Evolutionary conservation across 169 alveolate genomes (phyloP).

Genomic region (Plasmodium gallinaceum): DNA sequence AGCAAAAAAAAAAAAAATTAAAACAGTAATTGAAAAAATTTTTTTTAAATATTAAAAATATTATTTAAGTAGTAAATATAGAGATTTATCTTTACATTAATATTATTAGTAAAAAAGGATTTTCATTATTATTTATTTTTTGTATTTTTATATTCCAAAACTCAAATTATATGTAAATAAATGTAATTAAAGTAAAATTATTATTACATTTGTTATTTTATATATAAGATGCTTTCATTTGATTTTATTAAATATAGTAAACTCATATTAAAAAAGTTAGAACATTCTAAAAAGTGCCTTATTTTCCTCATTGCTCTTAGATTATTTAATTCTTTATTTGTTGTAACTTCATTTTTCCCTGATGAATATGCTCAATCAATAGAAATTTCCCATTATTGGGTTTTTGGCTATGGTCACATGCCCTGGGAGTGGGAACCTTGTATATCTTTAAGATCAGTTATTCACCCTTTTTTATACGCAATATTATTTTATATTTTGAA

Average conservation of each 20-base stretch:
- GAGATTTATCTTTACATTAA: too few relatives aligned
- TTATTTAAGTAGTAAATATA: too few relatives aligned
- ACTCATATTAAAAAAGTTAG: not conserved
- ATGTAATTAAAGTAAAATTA: too few relatives aligned
- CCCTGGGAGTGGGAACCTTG: conserved; percentile 90
- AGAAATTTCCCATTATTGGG: conserved; percentile 85
- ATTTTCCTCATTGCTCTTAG: conserved; percentile 55
- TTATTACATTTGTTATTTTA: not conserved
- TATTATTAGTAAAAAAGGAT: too few relatives aligned
- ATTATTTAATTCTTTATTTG: conserved; percentile 76
- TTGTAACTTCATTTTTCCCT: conserved; percentile 82
- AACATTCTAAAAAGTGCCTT: conserved; percentile 9
- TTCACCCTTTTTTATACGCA: conserved; percentile 84
- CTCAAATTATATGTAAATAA: too few relatives aligned
- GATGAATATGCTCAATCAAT: conserved; percentile 89
- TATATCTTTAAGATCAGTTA: conserved; percentile 79
- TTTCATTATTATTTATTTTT: too few relatives aligned
- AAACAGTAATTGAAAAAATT: too few relatives aligned
- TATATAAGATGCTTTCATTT: conserved; percentile 10
- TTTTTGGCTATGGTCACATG: conserved; percentile 83
- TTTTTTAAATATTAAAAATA: too few relatives aligned
- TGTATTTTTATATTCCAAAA: too few relatives aligned
- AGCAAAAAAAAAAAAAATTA: too few relatives aligned
- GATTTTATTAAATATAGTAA: conserved; percentile 6
- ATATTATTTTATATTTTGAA: conserved; percentile 76